Percentiles rank a stretch among this genome's conserved stretches.
phyloP scores from a whole-genome alignment of 2,329 filamentous ascomycete genomes.

The Stagonosporopsis chrysanthemi region DNA sequence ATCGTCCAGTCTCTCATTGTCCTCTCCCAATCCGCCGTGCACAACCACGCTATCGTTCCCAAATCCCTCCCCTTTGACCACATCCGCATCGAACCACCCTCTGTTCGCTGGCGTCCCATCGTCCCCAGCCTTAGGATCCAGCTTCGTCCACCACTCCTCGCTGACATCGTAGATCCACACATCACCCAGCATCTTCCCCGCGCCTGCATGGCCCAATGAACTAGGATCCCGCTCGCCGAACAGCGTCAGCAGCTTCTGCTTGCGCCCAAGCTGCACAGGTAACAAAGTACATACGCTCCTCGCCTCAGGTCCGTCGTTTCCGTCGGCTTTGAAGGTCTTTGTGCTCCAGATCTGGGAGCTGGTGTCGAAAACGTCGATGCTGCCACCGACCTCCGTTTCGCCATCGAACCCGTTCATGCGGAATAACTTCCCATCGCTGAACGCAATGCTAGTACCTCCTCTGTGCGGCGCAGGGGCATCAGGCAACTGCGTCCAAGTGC shows the following conservation, averaged over 20 bases:
- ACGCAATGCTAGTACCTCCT: constrained; percentile 72
- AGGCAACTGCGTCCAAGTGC: constrained; percentile 72
- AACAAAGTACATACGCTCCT: constrained; percentile 61
- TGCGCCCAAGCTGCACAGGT: constrained; percentile 49
- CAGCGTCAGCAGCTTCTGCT: constrained; percentile 56
- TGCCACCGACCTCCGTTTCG: constrained; percentile 71
- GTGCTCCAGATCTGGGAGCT: constrained; percentile 52
- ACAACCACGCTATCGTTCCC: constrained; percentile 53
- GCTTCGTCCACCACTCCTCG: constrained; percentile 46
- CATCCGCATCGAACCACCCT: constrained; percentile 64
- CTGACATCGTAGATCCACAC: constrained; percentile 57
- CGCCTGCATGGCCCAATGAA: constrained; percentile 61
- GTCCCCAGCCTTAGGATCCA: constrained; percentile 26
- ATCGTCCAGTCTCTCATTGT: constrained; percentile 61
- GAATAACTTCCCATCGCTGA: constrained; percentile 71
- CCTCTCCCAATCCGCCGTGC: constrained; percentile 60
- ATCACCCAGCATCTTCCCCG: constrained; percentile 64
- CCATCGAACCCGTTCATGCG: constrained; percentile 85
- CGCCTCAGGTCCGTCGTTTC: constrained; percentile 54
- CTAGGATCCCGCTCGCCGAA: constrained; percentile 65
- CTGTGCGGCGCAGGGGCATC: constrained; percentile 71
- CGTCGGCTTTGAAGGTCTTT: constrained; percentile 52
- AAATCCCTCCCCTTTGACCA: constrained; percentile 35
- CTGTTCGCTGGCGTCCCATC: constrained; percentile 51
- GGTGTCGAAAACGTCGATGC: constrained; percentile 68